Base-by-base conservation (phyloP, 169 alveolate genomes). In the Cryptosporidium canis region DNA sequence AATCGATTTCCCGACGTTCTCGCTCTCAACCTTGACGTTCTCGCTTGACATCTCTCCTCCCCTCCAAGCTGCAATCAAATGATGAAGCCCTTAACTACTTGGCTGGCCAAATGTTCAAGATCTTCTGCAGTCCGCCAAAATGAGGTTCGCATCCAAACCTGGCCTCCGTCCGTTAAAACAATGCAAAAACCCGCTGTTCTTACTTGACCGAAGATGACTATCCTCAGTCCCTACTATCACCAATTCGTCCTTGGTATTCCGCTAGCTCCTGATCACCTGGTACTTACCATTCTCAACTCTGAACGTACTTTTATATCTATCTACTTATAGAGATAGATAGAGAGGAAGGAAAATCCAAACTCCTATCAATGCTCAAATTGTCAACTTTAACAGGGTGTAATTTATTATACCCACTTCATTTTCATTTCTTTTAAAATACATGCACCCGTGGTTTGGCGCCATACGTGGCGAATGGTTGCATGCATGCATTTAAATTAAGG, bases 31-130 rank as follows among this genome's bases (percentile, higher is more conserved):
- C 37, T 51, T 70, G 8, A 48, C 51, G 48, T 70, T 70, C 53
- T 70, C 84, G n/a, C 64, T 67, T 43, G 63, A 67, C 83, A 67
- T 67, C 35, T 51, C 63, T 51, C 24, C n/a, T n/a, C n/a, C n/a
- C n/a, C n/a, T n/a, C n/a, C n/a, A n/a, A n/a, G n/a, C n/a, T n/a
- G n/a, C n/a, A n/a, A n/a, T n/a, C n/a, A n/a, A n/a, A n/a, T n/a
- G n/a, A n/a, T n/a, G n/a, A n/a, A n/a, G n/a, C n/a, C n/a, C n/a
- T n/a, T n/a, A n/a, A n/a, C n/a, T n/a, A n/a, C n/a, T n/a, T n/a
- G n/a, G n/a, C n/a, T n/a, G n/a, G n/a, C n/a, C n/a, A n/a, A n/a
- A n/a, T n/a, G n/a, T n/a, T n/a, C n/a, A n/a, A n/a, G n/a, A n/a
- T n/a, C n/a, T n/a, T n/a, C n/a, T n/a, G n/a, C n/a, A n/a, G n/a